Evolutionary conservation across 805 yeast genomes (phyloP).

Genomic region (Metschnikowia cubensis): DNA sequence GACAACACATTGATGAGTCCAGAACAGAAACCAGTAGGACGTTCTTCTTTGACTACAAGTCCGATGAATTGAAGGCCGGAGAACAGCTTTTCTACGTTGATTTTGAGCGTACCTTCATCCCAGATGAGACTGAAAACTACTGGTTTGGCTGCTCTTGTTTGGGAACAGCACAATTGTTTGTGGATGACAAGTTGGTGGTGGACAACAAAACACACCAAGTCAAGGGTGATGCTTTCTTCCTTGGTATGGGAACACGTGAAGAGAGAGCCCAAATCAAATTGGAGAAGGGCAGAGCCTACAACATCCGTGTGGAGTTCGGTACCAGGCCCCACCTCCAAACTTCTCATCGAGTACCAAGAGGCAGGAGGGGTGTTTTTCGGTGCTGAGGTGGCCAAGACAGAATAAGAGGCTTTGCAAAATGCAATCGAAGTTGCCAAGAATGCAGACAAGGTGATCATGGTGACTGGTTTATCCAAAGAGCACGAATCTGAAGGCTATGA

Average conservation of each 20-base stretch:
- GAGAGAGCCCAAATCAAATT: slow-evolving; percentile 36
- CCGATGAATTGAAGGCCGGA: slow-evolving; percentile 8
- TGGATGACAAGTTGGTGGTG: slow-evolving; percentile 50
- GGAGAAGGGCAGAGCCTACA: slow-evolving; percentile 44
- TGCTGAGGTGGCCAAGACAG: slow-evolving; percentile 15
- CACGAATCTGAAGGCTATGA: slow-evolving; percentile 33
- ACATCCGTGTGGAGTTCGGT: slow-evolving; percentile 48
- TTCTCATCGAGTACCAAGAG: slow-evolving; percentile 14
- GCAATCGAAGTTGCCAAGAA: slow-evolving; percentile 25
- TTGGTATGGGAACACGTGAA: slow-evolving; percentile 52
- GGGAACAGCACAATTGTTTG: slow-evolving; percentile 54
- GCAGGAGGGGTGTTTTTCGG: slow-evolving; percentile 30
- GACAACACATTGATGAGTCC: slow-evolving; percentile 25
- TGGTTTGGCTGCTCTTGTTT: slow-evolving; percentile 48
- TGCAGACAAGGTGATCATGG: slow-evolving; percentile 28
- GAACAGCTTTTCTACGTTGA: slow-evolving; percentile 39
- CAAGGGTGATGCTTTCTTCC: slow-evolving; percentile 47
- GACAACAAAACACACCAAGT: slow-evolving; percentile 54
- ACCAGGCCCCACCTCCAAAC: slow-evolving; percentile 39
- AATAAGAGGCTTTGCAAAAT: slow-evolving; percentile 22
- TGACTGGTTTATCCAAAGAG: slow-evolving; percentile 26
- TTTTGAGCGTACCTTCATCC: slow-evolving; percentile 40
- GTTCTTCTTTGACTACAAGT: slow-evolving; percentile 20
- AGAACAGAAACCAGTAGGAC: slow-evolving; percentile 14
- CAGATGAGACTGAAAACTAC: slow-evolving; percentile 47